Evolutionary conservation across 23 red algal genomes (phyloP), one percentile per base, ranked within the genome.

Genomic region (Gracilaria gracilis): DNA sequence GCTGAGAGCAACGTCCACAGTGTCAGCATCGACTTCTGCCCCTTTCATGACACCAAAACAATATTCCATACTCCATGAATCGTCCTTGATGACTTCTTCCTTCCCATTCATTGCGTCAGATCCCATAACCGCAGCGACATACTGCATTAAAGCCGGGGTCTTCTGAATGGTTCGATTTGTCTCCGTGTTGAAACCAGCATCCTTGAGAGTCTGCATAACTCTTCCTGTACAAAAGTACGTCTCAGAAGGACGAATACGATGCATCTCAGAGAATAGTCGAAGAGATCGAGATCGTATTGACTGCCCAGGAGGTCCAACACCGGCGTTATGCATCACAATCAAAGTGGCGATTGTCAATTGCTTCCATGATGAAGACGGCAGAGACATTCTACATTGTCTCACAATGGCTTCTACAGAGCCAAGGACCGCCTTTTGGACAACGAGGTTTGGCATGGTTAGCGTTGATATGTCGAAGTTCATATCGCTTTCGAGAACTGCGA

Each of bases 381-480:
- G 51, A 29, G 89, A 71, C 47, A 57, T 76, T 55, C 62, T 53
- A 61, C 78, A 92, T 21, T 92, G 65, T 69, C 70, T 83, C 29
- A 92, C 51, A 61, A 92, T 46, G 24, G 89, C 77, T 36, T 92
- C 89, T 39, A 92, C 50, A 4, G 89, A 92, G 49, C 46, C 46
- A 57, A 92, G 57, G 25, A 83, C n/a, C 5, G 75, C 89, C 34
- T 53, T 36, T 48, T 76, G 80, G 29, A 92, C 77, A 34, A 71
- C 67, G n/a, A 33, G 0, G 7, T 77, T 47, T 53, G 79, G 77
- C 44, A 90, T 76, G 12, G 32, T 25, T 2, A 66, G 25, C 28
- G 7, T 28, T 4, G 78, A 72, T 34, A 57, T 42, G 8, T 75
- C 42, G 8, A 36, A 25, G 54, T 57, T 76, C 5, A 44, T 9